Evolutionary conservation across 441 rosid genomes (phyloP), one percentile per base, ranked within the genome.

Genomic region (Kokia cookei): DNA sequence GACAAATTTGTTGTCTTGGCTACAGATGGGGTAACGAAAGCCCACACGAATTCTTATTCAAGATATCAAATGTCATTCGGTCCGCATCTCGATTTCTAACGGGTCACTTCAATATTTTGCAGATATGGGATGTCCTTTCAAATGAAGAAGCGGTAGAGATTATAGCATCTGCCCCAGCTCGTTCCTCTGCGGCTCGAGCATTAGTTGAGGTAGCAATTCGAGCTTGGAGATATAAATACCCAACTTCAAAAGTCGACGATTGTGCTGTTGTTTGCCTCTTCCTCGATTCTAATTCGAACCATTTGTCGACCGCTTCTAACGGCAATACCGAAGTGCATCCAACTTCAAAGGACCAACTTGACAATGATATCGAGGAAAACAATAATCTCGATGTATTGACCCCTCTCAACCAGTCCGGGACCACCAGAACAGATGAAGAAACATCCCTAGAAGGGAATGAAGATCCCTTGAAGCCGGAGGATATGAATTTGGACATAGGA

Each of bases 191-290:
- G 0, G 97, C 97, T 29, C 87, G 89, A 79, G 81, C 93, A 10
- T 76, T 95, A 82, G 98, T 93, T 24, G 94, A 89, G 82, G 86
- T 90, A 45, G 99, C 99, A 62, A 89, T 90, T 72, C 75, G 87
- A 50, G 91, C 88, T 22, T 95, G 99, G 99, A 91, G 87, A 79
- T 81, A 79, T 84, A 93, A 89, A 81, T 93, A 86, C 75, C 98
- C 99, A 0, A 89, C 98, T 74, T 91, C 99, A 53, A 95, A 90
- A 85, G 85, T 93, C 4, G 98, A 95, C 42, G 99, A 95, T 78
- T 95, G 99, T 75, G 97, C 98, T 12, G 99, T 86, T 1, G 97
- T 93, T 60, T 95, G 98, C 88, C 91, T 95, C 79, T 95, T 89
- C 86, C 84, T 95, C 0, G 84, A 55, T 55, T 55, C 60, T 8